Evolutionary conservation across 768 basidiomycete genomes (phyloP).

Genomic region (Cytidiella melzeri): DNA sequence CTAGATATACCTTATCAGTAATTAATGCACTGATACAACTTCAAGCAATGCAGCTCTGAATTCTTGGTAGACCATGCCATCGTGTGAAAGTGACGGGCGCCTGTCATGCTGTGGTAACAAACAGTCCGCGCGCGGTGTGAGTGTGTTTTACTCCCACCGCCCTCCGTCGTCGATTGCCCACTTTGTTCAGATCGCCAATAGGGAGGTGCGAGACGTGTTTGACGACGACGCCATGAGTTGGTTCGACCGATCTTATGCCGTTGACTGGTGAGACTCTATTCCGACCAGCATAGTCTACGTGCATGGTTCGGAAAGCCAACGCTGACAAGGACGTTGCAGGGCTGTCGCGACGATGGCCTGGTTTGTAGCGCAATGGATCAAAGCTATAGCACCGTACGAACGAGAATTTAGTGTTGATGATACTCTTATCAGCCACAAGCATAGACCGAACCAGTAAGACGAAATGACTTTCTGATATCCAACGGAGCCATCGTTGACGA

Average conservation of each 20-base stretch:
- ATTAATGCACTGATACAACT: no score
- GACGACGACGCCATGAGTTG: conserved; percentile 22
- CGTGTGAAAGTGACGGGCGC: no score
- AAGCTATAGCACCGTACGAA: conserved; percentile 33
- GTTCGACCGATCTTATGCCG: conserved; percentile 35
- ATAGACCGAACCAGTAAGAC: conserved; percentile 42
- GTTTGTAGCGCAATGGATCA: conserved; percentile 35
- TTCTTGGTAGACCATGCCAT: no score
- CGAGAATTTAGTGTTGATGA: conserved; percentile 46
- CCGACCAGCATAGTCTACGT: background rate
- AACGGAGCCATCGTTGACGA: background rate
- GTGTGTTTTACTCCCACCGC: no score
- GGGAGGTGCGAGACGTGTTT: conserved; percentile 13
- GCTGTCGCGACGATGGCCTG: conserved; percentile 32
- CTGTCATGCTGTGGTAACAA: no score
- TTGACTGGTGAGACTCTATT: conserved; percentile 44
- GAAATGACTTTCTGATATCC: background rate
- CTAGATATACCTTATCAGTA: no score
- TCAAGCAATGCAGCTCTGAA: no score
- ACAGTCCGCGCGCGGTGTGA: no score
- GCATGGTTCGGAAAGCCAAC: conserved; percentile 14
- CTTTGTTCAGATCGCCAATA: conserved; percentile 3
- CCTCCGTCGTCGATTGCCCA: conserved; percentile 7
- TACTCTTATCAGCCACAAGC: conserved; percentile 45
- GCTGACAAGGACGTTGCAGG: conserved; percentile 17